phyloP scores from a whole-genome alignment of 2,329 filamentous ascomycete species.

The Thielaviopsis musarum region DNA sequence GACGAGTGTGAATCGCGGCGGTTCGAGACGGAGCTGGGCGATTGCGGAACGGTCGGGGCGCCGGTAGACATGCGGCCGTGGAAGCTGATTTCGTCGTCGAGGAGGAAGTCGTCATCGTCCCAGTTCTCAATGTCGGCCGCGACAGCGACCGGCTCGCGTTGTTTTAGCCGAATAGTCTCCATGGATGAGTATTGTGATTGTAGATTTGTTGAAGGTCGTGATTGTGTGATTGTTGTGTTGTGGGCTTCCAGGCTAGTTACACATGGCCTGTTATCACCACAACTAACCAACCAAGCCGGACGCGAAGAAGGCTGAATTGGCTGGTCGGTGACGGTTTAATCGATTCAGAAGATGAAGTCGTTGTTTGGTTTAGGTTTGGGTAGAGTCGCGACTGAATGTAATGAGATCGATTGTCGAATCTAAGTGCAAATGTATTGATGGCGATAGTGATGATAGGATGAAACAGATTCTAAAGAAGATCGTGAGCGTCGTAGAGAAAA shows the following conservation, averaged over 20 bases:
- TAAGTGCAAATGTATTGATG: too few species aligned
- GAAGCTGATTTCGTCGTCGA: constrained; percentile 47
- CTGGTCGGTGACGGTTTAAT: too few species aligned
- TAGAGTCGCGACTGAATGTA: too few species aligned
- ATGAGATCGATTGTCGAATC: too few species aligned
- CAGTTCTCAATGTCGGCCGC: constrained; percentile 52
- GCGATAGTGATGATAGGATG: too few species aligned
- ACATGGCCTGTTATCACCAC: too few species aligned
- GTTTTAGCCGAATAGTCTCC: constrained; percentile 37
- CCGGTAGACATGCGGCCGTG: constrained; percentile 29
- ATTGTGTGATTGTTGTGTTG: background rate
- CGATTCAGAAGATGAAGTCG: too few species aligned
- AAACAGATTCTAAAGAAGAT: too few species aligned
- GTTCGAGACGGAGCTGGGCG: constrained; percentile 23
- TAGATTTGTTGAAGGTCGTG: background rate
- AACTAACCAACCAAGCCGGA: too few species aligned
- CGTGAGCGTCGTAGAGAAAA: too few species aligned
- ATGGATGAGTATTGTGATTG: constrained; percentile 20
- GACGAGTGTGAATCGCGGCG: constrained; percentile 68
- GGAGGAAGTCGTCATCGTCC: constrained; percentile 61
- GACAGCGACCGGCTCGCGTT: constrained; percentile 37
- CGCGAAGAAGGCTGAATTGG: too few species aligned
- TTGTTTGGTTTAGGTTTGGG: too few species aligned
- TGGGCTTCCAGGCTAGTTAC: background rate
- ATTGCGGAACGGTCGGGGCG: constrained; percentile 21